phyloP scores from a whole-genome alignment of 176 grass and related monocot species.

The Oryza glumipatula region DNA sequence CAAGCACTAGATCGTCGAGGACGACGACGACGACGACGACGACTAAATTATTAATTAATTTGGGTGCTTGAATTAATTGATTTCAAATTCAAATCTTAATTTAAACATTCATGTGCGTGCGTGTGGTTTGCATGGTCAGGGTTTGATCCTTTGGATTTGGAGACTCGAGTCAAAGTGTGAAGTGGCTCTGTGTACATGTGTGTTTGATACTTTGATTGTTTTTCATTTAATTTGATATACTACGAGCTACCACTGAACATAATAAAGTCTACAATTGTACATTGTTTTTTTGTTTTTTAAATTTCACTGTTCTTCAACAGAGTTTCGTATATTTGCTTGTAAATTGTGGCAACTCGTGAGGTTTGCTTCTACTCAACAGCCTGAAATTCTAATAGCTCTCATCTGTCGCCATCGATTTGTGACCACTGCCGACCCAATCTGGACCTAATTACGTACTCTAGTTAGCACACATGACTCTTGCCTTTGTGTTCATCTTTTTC shows the following conservation, averaged over 20 bases:
- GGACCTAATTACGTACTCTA: not conserved
- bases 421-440: not conserved
- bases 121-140: no score
- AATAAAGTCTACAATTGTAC: not conserved
- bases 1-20: slow-evolving; percentile 30
- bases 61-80: not conserved
- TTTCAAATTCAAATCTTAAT: not conserved
- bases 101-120: not conserved
- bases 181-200: not conserved
- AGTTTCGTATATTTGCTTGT: not conserved
- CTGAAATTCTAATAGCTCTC: not conserved
- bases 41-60: not conserved
- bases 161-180: slow-evolving; percentile 1
- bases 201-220: not conserved
- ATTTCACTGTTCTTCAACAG: not conserved
- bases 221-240: not conserved
- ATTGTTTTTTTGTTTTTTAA: no score
- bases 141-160: not conserved
- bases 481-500: not conserved
- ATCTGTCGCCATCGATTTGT: not conserved
- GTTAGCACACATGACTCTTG: not conserved
- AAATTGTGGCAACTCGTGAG: not conserved
- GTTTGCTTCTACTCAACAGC: slow-evolving; percentile 18
- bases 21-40: not conserved
- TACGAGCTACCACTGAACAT: not conserved